Base-by-base conservation (phyloP, 2,329 filamentous ascomycete species). In the Colletotrichum musicola region DNA sequence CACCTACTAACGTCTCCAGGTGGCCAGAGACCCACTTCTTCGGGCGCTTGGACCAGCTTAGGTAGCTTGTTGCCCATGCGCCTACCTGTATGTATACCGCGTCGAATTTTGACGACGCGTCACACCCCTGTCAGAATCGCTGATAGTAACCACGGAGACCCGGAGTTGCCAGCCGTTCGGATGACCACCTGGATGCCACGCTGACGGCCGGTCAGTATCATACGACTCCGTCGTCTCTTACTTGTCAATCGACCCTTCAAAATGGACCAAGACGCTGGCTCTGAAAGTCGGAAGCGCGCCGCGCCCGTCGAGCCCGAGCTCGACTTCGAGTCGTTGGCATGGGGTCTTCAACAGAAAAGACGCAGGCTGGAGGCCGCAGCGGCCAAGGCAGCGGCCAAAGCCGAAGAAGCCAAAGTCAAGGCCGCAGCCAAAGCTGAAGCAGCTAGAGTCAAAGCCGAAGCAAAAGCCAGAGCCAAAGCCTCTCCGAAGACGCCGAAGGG, bases 401-500 rank as follows among this genome's bases (percentile, higher is more conserved):
- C 30, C 10, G 30, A 35, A 35, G 30, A 35, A 35, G 6, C 7
- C 30, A 35, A 35, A 35, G 30, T 10, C 9, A 35, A 35, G 30
- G 30, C 30, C 30, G 30, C 9, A 35, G 30, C 30, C 9, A 35
- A 35, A 35, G 30, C 30, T 10, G 30, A 35, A 35, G 30, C 30
- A 35, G 30, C 30, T 35, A 35, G 30, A 35, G 30, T 35, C 30
- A 35, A 35, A 10, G 30, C 30, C 6, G 27, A 30, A 30, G 27
- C 27, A 9, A 30, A 30, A 30, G 27, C 27, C 27, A 30, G 27
- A 10, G 27, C n/a, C 60, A 62, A 35, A 69, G 75, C 76, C 16
- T 75, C 77, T 4, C 76, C 78, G 2, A 76, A 73, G 22, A 74
- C 77, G 3, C 69, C 79, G 44, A 74, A 75, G 27, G 42, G 51